Percentiles rank a stretch among this genome's conserved stretches.
Evolutionary conservation across 2,329 filamentous ascomycete genomes (phyloP).

Genomic region (Camptophora hylomeconis): DNA sequence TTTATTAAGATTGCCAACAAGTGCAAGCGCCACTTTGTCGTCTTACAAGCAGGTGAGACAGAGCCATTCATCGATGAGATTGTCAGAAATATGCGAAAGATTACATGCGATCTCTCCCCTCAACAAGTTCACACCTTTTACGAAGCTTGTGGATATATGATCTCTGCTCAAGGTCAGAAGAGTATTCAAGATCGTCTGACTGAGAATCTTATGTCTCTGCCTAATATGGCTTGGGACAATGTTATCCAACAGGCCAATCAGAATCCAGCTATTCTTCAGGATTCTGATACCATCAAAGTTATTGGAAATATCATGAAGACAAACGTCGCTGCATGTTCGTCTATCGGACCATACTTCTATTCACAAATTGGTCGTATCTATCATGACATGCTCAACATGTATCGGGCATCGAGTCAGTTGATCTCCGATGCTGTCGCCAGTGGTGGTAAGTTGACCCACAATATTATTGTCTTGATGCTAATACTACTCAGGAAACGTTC

Average conservation of each 20-base stretch:
- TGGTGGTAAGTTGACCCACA: conserved; percentile 47
- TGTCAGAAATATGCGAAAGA: conserved; percentile 86
- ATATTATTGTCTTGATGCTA: conserved; percentile 1
- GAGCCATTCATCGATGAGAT: conserved; percentile 99
- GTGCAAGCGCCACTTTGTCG: conserved; percentile 93
- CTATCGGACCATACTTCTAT: conserved; percentile 94
- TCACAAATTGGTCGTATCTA: conserved; percentile 97
- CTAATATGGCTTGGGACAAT: conserved; percentile 87
- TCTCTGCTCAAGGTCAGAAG: conserved; percentile 92
- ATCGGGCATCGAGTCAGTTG: conserved; percentile 86
- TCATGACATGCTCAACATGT: conserved; percentile 98
- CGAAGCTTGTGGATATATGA: conserved; percentile 98
- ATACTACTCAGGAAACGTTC: conserved; percentile 56
- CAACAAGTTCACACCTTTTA: conserved; percentile 99
- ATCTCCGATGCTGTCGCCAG: conserved; percentile 85
- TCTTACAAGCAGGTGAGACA: conserved; percentile 80
- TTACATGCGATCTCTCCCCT: conserved; percentile 85
- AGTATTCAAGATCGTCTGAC: conserved; percentile 84
- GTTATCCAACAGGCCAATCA: conserved; percentile 82
- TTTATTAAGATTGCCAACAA: conserved; percentile 99
- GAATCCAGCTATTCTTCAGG: conserved; percentile 76
- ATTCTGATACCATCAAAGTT: conserved; percentile 91
- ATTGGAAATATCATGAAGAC: conserved; percentile 99
- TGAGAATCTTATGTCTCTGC: conserved; percentile 80
- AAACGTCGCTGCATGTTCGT: conserved; percentile 95